Evolutionary conservation across 305 asterid genomes (phyloP).

Genomic region (Petunia hybrid): DNA sequence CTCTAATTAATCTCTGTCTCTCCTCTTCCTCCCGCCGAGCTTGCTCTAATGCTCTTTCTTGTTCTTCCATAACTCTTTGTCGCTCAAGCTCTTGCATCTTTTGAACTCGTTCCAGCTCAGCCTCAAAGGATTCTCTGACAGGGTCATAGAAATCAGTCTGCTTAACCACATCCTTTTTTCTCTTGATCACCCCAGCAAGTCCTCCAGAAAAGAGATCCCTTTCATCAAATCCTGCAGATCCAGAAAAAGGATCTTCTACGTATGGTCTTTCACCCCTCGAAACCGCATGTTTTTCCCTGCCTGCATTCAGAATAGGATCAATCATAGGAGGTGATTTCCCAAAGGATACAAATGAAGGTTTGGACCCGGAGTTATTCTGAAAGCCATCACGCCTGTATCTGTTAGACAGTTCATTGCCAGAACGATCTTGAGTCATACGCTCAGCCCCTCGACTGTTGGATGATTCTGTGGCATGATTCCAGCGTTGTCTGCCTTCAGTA

Average conservation of each 20-base stretch:
- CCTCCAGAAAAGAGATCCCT: slow-evolving; percentile 80
- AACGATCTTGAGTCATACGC: slow-evolving; percentile 54
- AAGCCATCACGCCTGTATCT: slow-evolving; percentile 61
- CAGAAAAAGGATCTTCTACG: slow-evolving; percentile 62
- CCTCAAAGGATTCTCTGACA: slow-evolving; percentile 94
- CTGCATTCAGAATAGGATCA: slow-evolving; percentile 57
- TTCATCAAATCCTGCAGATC: slow-evolving; percentile 75
- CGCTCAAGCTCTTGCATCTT: slow-evolving; percentile 97
- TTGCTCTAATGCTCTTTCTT: slow-evolving; percentile 87
- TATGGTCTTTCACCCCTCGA: slow-evolving; percentile 61
- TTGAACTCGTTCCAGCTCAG: slow-evolving; percentile 98
- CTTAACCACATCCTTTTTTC: slow-evolving; percentile 79
- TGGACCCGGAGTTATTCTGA: slow-evolving; percentile 51
- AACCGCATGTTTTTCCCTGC: slow-evolving; percentile 57
- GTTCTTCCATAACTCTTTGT: slow-evolving; percentile 80
- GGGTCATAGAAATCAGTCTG: slow-evolving; percentile 90
- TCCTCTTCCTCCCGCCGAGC: slow-evolving; percentile 92
- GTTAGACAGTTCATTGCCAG: slow-evolving; percentile 58
- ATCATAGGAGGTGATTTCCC: slow-evolving; percentile 55
- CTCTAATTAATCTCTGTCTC: slow-evolving; percentile 74
- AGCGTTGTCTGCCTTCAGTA: slow-evolving; percentile 51
- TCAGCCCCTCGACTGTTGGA: slow-evolving; percentile 57
- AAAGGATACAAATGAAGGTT: slow-evolving; percentile 53
- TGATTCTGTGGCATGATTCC: slow-evolving; percentile 57
- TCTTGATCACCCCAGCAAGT: slow-evolving; percentile 79